Evolutionary conservation across 1,284 basidiomycete species (phyloP).

Genomic region (Tilletiopsis washingtonensis): DNA sequence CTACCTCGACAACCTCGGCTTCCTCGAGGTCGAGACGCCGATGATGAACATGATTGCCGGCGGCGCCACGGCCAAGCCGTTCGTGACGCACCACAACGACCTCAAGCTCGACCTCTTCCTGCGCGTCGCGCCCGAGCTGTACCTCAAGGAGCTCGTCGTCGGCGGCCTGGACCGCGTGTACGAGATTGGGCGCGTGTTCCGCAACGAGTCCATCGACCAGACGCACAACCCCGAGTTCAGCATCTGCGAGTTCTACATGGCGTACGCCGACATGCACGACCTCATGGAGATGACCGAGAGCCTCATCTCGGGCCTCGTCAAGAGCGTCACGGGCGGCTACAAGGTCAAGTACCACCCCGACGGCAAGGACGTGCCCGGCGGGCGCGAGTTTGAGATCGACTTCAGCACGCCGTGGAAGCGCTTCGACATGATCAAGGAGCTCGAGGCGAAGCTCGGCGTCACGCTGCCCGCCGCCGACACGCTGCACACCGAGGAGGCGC

Average conservation of each 20-base stretch:
- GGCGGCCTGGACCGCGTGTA: constrained; percentile 96
- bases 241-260: constrained; percentile 99
- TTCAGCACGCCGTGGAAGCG: constrained; percentile 97
- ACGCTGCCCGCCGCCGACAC: constrained; percentile 90
- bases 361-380: constrained; percentile 64
- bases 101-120: constrained; percentile 96
- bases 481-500: constrained; percentile 78
- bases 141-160: constrained; percentile 94
- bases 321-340: constrained; percentile 75
- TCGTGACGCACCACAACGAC: constrained; percentile 98
- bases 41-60: constrained; percentile 97
- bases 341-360: constrained; percentile 85
- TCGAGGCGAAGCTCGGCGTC: constrained; percentile 86
- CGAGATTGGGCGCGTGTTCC: constrained; percentile 95
- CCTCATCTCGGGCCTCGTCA: constrained; percentile 85
- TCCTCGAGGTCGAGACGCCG: constrained; percentile 98
- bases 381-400: constrained; percentile 67
- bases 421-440: constrained; percentile 89
- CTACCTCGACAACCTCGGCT: constrained; percentile 73
- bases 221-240: constrained; percentile 59
- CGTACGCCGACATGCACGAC: constrained; percentile 98
- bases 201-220: constrained; percentile 97
- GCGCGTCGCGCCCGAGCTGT: constrained; percentile 93
- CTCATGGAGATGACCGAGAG: constrained; percentile 94
- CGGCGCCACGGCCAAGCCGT: constrained; percentile 96